Percentiles rank a stretch among this genome's conserved stretches.
Evolutionary conservation across 768 basidiomycete species (phyloP).

Genomic region (Collybiopsis confluens): DNA sequence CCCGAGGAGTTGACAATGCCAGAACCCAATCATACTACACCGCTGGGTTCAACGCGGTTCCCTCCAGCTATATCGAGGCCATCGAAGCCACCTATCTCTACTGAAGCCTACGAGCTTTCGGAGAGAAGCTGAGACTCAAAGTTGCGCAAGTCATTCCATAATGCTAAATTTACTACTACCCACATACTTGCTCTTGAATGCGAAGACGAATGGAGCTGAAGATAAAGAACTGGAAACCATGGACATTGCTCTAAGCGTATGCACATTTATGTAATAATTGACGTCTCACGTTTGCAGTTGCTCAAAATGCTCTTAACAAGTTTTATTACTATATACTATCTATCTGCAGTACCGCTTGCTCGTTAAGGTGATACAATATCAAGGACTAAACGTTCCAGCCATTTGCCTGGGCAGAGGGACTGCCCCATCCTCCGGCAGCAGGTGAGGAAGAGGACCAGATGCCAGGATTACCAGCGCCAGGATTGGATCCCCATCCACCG

Average conservation of each 20-base stretch:
- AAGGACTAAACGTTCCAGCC: constrained; percentile 50
- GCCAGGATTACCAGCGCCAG: constrained; percentile 8
- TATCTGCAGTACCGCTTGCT: too few species aligned
- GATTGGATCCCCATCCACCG: constrained; percentile 31
- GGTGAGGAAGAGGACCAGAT: constrained; percentile 6
- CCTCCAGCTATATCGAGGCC: constrained; percentile 1
- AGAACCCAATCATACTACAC: not conserved
- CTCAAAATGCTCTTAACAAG: too few species aligned
- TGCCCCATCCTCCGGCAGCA: constrained; percentile 44
- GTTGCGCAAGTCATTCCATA: not conserved
- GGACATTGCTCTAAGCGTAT: too few species aligned
- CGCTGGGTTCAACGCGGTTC: not conserved
- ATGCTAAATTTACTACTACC: not conserved
- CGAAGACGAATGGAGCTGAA: too few species aligned
- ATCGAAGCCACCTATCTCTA: not conserved
- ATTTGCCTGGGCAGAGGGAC: constrained; percentile 43
- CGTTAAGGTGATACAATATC: too few species aligned
- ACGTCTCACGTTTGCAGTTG: too few species aligned
- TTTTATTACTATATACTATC: too few species aligned
- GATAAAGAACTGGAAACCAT: not conserved
- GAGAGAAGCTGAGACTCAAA: not conserved
- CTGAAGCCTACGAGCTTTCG: not conserved
- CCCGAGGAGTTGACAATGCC: constrained; percentile 30
- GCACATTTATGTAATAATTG: too few species aligned
- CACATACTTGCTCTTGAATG: not conserved